A percentile compares a stretch with the other conserved stretches of the same genome.
Conservation (phyloP, 768 basidiomycete species). For the Rhizopogon vesiculosus region DNA sequence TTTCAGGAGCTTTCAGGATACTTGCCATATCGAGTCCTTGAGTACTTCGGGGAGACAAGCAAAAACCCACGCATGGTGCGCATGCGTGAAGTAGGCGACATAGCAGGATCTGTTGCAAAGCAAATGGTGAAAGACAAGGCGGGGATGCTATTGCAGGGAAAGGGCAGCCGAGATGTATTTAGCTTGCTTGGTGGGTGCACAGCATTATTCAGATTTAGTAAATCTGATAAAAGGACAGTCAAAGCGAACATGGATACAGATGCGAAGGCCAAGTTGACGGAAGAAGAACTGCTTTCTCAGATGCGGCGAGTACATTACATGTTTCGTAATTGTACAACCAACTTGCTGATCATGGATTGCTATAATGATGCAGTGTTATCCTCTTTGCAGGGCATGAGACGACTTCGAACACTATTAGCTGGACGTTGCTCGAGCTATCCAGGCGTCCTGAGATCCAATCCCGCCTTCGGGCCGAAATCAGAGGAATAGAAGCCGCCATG, state of each 20-base stretch:
- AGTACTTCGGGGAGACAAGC: not conserved
- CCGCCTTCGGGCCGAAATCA: slow-evolving; percentile 12
- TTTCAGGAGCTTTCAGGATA: not conserved
- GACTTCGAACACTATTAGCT: slow-evolving; percentile 42
- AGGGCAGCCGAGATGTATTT: slow-evolving; percentile 38
- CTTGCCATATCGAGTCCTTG: slow-evolving; percentile 40
- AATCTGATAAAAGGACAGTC: not conserved
- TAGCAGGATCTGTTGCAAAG: slow-evolving; percentile 30
- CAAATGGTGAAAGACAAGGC: slow-evolving; percentile 33
- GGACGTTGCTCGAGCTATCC: slow-evolving; percentile 16
- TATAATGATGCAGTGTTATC: slow-evolving; percentile 26
- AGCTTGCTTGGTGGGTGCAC: slow-evolving; percentile 47
- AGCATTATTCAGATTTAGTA: not conserved
- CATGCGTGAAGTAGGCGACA: slow-evolving; percentile 26
- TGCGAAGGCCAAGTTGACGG: slow-evolving; percentile 16
- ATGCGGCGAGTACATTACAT: slow-evolving; percentile 27
- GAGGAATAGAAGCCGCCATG: not conserved
- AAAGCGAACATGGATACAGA: slow-evolving; percentile 42
- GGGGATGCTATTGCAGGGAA: slow-evolving; percentile 28
- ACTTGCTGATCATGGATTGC: not conserved
- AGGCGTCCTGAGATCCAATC: slow-evolving; percentile 10
- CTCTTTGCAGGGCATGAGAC: slow-evolving; percentile 52
- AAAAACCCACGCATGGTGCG: slow-evolving; percentile 19
- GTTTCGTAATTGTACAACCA: not conserved
- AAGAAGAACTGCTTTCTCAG: slow-evolving; percentile 45